phyloP scores from a whole-genome alignment of 1,139 yeast species.

The Suhomyces bokatorum region DNA sequence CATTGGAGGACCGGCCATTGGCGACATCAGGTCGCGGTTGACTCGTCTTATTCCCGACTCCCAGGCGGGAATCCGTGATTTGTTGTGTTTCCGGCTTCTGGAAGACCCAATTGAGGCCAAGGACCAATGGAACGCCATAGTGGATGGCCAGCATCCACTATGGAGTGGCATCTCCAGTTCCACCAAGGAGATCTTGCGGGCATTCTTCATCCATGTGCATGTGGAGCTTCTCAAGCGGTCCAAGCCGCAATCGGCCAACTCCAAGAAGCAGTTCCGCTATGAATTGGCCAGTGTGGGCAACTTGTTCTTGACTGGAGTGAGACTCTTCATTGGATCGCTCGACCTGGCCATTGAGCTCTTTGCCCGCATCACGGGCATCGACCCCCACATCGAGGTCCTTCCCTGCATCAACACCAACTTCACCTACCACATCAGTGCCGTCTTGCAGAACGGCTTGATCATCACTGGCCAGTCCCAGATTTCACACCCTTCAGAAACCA shows the following conservation, averaged over 20 bases:
- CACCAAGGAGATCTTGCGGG: constrained; percentile 70
- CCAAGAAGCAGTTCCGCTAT: constrained; percentile 58
- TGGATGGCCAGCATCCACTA: constrained; percentile 72
- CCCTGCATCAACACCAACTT: constrained; percentile 86
- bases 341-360: constrained; percentile 82
- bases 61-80: constrained; percentile 41
- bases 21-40: constrained; percentile 82
- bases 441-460: constrained; percentile 64
- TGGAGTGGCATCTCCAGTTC: constrained; percentile 67
- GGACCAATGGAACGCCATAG: constrained; percentile 71
- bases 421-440: constrained; percentile 83
- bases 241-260: constrained; percentile 40
- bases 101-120: constrained; percentile 56
- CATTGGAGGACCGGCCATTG: constrained; percentile 93
- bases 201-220: constrained; percentile 78
- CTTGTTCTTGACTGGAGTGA: constrained; percentile 76
- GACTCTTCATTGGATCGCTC: constrained; percentile 79
- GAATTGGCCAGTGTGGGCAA: constrained; percentile 86
- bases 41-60: constrained; percentile 64
- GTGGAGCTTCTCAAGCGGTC: constrained; percentile 73
- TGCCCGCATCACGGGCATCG: constrained; percentile 65
- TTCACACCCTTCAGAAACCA: constrained; percentile 66
- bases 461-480: constrained; percentile 95
- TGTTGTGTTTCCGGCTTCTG: constrained; percentile 65
- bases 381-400: constrained; percentile 55